Base-by-base conservation (phyloP, 257 asterid species). In the Dorcoceras hygrometricum region DNA sequence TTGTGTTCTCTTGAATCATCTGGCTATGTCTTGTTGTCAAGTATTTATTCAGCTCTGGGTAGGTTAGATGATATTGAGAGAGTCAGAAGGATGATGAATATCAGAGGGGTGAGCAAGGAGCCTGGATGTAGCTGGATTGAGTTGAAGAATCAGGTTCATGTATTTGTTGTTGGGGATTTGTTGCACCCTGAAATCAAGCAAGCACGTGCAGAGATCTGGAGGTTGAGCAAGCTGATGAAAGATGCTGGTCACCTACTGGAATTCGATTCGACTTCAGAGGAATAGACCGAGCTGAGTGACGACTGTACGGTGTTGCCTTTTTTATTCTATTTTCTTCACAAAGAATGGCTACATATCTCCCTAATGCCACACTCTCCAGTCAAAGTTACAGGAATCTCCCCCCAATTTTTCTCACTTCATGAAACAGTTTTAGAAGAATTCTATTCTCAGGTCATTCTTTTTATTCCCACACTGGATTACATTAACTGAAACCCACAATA, bases 51-150 rank as follows among this genome's bases (percentile, higher is more conserved):
- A 18, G 91, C 89, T 5, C 55, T 88, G 78, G 95, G 96, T 20
- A 81, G 84, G 71, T 53, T 69, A 18, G 74, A 76, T 31, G 90
- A 88, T 24, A 96, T 88, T 25, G 83, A 83, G 74, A 73, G 95
- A 43, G 91, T 91, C 8, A 80, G 96, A 68, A 76, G 80, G 79
- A 67, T 79, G 65, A 91, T 91, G 96, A 86, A 73, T 63, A 60
- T 62, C 5, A 83, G 96, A 63, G 87, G 96, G 53, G 67, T 91
- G 24, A 88, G 64, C 53, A 91, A 91, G 71, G 96, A 86, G 79
- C 97, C 97, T 2, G 97, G 96, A 14, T 91, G 95, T 67, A 91
- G 97, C 77, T 91, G 97, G 97, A 78, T 91, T 64, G 96, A 88
- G 86, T 67, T 91, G 39, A 86, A 81, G 87, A 91, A 78, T 76